Conservation (phyloP, 352 stramenopile species). For the Thraustochytrium sp. region DNA sequence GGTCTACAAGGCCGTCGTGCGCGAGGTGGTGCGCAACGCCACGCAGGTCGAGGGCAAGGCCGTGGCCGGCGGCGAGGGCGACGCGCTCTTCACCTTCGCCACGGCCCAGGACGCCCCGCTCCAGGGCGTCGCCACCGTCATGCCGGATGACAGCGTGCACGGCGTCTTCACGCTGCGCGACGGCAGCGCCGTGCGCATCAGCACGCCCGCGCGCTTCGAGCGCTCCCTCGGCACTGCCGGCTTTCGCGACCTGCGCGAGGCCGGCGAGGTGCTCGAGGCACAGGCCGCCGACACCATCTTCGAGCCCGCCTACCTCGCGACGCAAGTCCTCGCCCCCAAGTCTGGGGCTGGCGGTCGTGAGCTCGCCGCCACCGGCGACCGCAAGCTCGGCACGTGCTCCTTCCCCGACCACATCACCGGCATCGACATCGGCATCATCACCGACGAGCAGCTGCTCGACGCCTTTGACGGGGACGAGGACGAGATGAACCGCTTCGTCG, state of each 20-base stretch:
- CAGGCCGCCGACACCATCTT: not conserved
- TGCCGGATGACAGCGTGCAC: not conserved
- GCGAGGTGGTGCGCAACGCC: not conserved
- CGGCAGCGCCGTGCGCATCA: not conserved
- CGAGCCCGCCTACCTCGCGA: not conserved
- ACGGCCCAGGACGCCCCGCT: not conserved
- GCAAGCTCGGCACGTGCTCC: not conserved
- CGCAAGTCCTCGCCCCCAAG: constrained; percentile 13
- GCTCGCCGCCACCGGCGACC: not conserved
- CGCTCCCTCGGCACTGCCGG: not conserved
- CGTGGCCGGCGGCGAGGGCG: not conserved
- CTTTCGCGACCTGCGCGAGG: not conserved
- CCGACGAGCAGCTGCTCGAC: not conserved
- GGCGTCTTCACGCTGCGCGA: not conserved
- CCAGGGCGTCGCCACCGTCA: not conserved
- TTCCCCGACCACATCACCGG: not conserved
- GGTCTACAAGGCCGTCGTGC: not conserved
- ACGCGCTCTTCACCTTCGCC: constrained; percentile 3
- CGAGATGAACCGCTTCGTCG: not conserved
- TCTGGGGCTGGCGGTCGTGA: not conserved
- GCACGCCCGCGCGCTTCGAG: not conserved
- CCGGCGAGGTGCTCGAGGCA: not conserved
- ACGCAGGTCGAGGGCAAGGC: not conserved
- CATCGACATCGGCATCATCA: not conserved
- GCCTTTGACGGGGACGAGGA: not conserved